Base-by-base conservation (phyloP, 1,284 basidiomycete species). In the Pseudozyma tsukubaensis region DNA sequence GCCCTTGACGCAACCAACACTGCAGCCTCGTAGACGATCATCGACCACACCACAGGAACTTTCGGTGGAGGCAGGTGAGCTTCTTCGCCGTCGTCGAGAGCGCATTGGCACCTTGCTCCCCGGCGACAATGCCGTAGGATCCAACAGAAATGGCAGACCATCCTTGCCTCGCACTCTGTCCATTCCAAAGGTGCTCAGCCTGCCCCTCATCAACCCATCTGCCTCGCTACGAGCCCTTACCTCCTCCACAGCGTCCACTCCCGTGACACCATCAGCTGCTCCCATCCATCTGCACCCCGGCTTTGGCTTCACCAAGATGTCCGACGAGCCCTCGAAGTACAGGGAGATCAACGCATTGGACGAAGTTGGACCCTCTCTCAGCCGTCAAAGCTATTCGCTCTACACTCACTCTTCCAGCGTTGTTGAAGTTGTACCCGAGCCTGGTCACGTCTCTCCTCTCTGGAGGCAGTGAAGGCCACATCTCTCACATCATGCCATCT, bases 31-130 rank as follows among this genome's bases (percentile, higher is more conserved):
- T 24, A 50, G 59, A 18, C 61, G 61, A 12, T 53, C 57, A 3
- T 67, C 72, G 1, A 67, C 63, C 14, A 75, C 72, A 3, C 67
- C 72, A 8, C 50, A 71, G 32, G 40, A 71, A 47, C 72, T 75
- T 12, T 35, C 49, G 4, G 59, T 51, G 24, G 72, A 75, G 35
- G 64, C 72, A 8, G 49, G 57, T 37, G 45, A 63, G 39, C 57
- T 75, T n/a, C 48, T 62, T 13, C 63, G 62, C 39, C 66, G 63
- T 51, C 62, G 68, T 39, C 72, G 65, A 5, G 58, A 74, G 39
- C 63, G 58, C 10, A 50, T 37, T 3, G 50, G 53, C 48, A 62
- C 61, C 19, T 21, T 63, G 12, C 47, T 50, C 0, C 44, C 61
- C 4, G 53, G 29, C 56, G 62, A 61, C 50, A 35, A 44, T 11